These are phyloP conservation scores for Xylariaceae sp. DNA, from an alignment of 2,329 filamentous ascomycete genomes.

Conservation along the genomic window DNA sequence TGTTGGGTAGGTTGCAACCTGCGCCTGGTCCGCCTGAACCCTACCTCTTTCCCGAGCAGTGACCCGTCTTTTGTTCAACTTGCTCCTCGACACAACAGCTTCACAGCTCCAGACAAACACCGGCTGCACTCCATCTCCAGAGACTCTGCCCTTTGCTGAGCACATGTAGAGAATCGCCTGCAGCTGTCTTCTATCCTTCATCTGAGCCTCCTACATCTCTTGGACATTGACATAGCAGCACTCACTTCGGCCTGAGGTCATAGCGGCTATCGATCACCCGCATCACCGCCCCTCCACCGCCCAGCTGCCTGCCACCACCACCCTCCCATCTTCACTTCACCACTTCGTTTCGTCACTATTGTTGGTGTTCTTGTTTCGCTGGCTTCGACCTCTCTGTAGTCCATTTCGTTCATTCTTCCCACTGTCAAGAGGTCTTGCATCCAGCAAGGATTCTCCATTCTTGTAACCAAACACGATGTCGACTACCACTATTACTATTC, in stretches of 20 bases:
- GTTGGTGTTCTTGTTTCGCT: conserved; percentile 1
- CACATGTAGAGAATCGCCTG: too few species aligned
- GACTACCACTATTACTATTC: conserved; percentile 64
- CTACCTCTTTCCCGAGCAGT: not conserved
- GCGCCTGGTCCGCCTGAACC: conserved; percentile 14
- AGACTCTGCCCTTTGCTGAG: too few species aligned
- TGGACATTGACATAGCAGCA: too few species aligned
- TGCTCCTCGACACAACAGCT: too few species aligned
- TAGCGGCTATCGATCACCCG: not conserved
- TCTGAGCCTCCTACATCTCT: too few species aligned
- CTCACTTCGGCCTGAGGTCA: too few species aligned
- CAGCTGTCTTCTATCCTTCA: too few species aligned
- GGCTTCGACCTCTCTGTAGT: conserved; percentile 5
- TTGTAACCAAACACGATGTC: conserved; percentile 46
- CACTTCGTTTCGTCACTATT: conserved; percentile 13
- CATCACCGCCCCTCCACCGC: not conserved
- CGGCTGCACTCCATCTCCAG: not conserved
- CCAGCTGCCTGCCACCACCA: not conserved
- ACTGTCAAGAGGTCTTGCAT: not conserved
- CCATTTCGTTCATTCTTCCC: not conserved
- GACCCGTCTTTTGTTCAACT: not conserved
- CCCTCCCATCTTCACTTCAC: conserved; percentile 1
- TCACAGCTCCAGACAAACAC: too few species aligned
- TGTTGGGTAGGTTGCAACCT: conserved; percentile 5
- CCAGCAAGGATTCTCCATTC: not conserved